These are phyloP conservation scores for Asterella californica DNA, from an alignment of 225 moss, liverwort and hornwort genomes.

Conservation along the genomic window DNA sequence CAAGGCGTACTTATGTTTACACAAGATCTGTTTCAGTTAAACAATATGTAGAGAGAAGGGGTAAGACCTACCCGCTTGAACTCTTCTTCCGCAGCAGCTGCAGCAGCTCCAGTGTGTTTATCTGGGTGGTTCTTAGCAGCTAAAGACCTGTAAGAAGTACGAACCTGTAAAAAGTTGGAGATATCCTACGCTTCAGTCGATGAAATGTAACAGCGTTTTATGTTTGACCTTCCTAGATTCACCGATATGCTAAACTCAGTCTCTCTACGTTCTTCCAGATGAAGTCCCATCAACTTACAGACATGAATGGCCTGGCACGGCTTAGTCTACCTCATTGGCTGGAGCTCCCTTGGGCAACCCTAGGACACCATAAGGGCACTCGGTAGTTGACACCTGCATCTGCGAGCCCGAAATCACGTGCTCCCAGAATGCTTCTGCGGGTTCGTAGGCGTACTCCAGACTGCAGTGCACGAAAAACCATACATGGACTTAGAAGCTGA, in stretches of 20 bases:
- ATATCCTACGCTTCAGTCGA: constrained; percentile 3
- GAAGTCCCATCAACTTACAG: background rate
- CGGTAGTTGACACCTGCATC: constrained; percentile 54
- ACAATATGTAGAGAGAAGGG: background rate
- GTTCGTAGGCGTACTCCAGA: constrained; percentile 93
- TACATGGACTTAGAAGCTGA: too few relatives aligned
- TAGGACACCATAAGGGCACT: constrained; percentile 76
- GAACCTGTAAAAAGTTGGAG: constrained; percentile 49
- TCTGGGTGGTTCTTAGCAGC: constrained; percentile 90
- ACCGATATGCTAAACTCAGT: background rate
- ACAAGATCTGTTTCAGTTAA: background rate
- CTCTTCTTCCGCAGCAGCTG: constrained; percentile 50
- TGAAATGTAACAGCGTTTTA: background rate
- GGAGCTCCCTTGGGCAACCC: constrained; percentile 70
- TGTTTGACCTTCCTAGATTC: background rate
- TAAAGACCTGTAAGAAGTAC: constrained; percentile 74
- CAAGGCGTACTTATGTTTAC: background rate
- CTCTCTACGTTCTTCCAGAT: background rate
- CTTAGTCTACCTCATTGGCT: constrained; percentile 54
- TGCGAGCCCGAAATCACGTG: constrained; percentile 70
- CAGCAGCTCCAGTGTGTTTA: constrained; percentile 49
- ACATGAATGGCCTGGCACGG: background rate
- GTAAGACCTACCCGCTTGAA: constrained; percentile 62
- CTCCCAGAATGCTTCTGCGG: constrained; percentile 88
- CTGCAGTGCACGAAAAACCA: constrained; percentile 23